Percentiles rank a stretch among this genome's conserved stretches.
These are phyloP conservation scores for Boletus rufocinnamomeus DNA, from an alignment of 768 basidiomycete genomes.

Conservation along the genomic window DNA sequence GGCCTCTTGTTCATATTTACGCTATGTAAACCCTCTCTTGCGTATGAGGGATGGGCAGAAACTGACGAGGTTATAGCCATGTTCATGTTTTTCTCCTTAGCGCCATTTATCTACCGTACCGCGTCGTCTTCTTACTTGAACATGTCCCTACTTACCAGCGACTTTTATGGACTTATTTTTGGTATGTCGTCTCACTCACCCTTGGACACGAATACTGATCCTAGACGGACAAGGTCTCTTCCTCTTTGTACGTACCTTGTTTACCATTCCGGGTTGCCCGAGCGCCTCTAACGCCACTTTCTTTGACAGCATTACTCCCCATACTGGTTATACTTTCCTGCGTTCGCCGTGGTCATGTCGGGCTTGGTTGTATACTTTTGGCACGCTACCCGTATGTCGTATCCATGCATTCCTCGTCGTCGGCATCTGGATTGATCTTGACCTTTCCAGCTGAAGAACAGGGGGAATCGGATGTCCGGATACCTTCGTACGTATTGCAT, in stretches of 20 bases:
- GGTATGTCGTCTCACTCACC: slow-evolving; percentile 32
- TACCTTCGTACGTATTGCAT: slow-evolving; percentile 23
- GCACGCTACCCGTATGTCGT: slow-evolving; percentile 70
- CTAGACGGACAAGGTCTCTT: slow-evolving; percentile 40
- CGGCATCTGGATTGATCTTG: not conserved
- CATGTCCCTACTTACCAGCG: slow-evolving; percentile 80
- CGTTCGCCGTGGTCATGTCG: slow-evolving; percentile 67
- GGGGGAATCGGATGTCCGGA: slow-evolving; percentile 43
- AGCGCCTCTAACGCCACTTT: not conserved
- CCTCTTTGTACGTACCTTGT: slow-evolving; percentile 46
- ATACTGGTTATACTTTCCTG: slow-evolving; percentile 87
- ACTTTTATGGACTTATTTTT: slow-evolving; percentile 85
- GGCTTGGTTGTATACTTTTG: slow-evolving; percentile 87
- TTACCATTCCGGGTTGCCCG: not conserved
- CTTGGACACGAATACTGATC: slow-evolving; percentile 4
- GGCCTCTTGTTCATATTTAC: slow-evolving; percentile 51
- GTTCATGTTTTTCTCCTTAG: slow-evolving; percentile 80
- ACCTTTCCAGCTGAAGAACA: slow-evolving; percentile 65
- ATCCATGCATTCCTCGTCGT: not conserved
- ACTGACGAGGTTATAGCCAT: slow-evolving; percentile 47
- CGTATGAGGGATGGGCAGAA: not conserved
- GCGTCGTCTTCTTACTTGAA: slow-evolving; percentile 87
- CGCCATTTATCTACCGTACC: slow-evolving; percentile 78
- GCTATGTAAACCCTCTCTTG: slow-evolving; percentile 27
- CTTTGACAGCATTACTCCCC: slow-evolving; percentile 68